These are phyloP conservation scores for Sporobolomyces phaffii DNA, from an alignment of 768 basidiomycete species.

Conservation along the genomic window DNA sequence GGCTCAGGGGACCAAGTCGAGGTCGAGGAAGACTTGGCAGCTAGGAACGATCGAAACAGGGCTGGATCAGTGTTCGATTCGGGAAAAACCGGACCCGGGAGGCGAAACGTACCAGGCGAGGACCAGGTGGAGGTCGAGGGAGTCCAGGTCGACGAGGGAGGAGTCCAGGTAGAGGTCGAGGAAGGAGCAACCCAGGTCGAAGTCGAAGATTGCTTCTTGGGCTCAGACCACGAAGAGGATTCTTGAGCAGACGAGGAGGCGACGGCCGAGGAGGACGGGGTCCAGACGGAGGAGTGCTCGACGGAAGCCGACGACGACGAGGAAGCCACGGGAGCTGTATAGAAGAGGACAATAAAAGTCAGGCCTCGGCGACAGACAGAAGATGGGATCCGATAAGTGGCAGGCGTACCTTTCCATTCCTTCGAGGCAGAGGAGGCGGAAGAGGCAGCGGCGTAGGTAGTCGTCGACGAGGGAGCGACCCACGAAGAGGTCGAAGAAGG, in stretches of 20 bases:
- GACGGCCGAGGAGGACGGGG: neutral
- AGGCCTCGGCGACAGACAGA: too few species aligned
- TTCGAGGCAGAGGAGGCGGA: neutral
- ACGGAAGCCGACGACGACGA: neutral
- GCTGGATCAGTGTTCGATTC: neutral
- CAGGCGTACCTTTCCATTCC: neutral
- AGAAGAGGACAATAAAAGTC: neutral
- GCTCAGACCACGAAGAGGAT: neutral
- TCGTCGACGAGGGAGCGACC: neutral
- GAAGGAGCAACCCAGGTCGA: neutral
- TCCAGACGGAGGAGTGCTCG: neutral
- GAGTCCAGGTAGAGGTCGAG: neutral
- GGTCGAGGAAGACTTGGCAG: conserved; percentile 11
- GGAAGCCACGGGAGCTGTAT: neutral
- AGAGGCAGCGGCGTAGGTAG: conserved; percentile 10
- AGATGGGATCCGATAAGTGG: neutral
- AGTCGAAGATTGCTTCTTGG: neutral
- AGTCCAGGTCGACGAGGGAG: neutral
- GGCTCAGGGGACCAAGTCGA: neutral
- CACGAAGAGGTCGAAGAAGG: conserved; percentile 4
- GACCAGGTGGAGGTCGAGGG: neutral
- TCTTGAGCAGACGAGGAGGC: neutral
- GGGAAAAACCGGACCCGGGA: neutral
- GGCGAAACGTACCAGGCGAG: neutral
- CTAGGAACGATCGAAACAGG: neutral